Base-by-base conservation (phyloP, 2,329 filamentous ascomycete species). In the Paecilomyces dactylethromorphus region DNA sequence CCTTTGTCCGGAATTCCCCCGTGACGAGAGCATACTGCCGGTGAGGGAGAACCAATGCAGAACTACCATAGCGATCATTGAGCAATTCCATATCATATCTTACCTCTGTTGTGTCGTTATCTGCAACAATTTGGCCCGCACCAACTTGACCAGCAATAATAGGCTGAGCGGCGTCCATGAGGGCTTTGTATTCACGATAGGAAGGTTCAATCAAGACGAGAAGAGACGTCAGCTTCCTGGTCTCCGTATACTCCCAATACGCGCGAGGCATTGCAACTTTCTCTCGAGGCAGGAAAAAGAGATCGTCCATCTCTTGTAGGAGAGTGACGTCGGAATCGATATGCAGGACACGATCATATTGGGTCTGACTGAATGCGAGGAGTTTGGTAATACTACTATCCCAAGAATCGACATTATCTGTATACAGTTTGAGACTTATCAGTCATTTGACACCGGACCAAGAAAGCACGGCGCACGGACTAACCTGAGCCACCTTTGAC, bases 261-360 rank as follows among this genome's bases (percentile, higher is more conserved):
- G 88, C 88, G 32, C 85, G 82, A 1, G 88, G 86, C 82, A 90
- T 87, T 2, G 87, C 87, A 3, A 88, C 80, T 0, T 82, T 76
- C 1, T 82, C 79, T 1, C 76, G 69, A 0, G 88, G 88, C 1
- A 88, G 76, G 29, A 87, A 80, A 73, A 91, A 91, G 0, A 91
- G 79, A 57, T 90, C 87, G 64, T 91, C 88, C 79, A 91, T 82
- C 22, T 79, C 73, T 60, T 86, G 78, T 3, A 88, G 78, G 2
- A 91, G 74, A 1, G 82, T 82, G 22, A 84, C 78, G 66, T 91
- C 87, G 8, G 86, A 87, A 69, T 90, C 84, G 53, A 86, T 72
- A 55, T 81, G 77, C 33, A 86, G 76, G 22, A 86, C 76, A 45
- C 84, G 79, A 21, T 80, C 72, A 68, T 89, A 90, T 58, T 86